Conservation (phyloP, 768 basidiomycete genomes). For the Gyrodon lividus region DNA sequence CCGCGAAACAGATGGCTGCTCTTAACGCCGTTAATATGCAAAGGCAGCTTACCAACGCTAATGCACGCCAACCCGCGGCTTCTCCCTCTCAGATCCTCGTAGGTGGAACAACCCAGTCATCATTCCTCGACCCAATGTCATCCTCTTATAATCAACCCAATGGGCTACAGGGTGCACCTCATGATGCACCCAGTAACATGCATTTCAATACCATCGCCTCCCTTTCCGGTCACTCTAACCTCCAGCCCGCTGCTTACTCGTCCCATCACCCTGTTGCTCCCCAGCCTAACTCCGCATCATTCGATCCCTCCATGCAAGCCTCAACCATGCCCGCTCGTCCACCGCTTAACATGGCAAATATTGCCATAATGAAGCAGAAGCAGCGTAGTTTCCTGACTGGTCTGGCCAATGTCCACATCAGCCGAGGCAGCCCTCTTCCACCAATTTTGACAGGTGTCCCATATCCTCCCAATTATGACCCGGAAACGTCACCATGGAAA, state of each 20-base stretch:
- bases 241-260: conserved; percentile 46
- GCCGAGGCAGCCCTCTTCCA: conserved; percentile 65
- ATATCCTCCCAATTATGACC: conserved; percentile 60
- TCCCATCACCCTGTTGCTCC: conserved; percentile 36
- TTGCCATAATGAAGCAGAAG: conserved; percentile 48
- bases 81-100: conserved; percentile 33
- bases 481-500: conserved; percentile 60
- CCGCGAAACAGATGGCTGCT: conserved; percentile 80
- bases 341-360: conserved; percentile 29
- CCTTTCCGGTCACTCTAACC: conserved; percentile 38
- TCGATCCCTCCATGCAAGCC: conserved; percentile 46
- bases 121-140: conserved; percentile 63
- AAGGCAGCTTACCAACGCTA: conserved; percentile 53
- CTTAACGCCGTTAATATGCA: conserved; percentile 56
- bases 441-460: conserved; percentile 67
- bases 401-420: conserved; percentile 59
- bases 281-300: conserved; percentile 35
- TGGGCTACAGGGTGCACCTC: conserved; percentile 40
- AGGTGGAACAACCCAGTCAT: conserved; percentile 64
- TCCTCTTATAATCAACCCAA: conserved; percentile 28
- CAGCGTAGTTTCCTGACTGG: conserved; percentile 58
- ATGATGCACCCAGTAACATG: conserved; percentile 39
- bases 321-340: conserved; percentile 38
- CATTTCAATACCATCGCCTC: conserved; percentile 38
- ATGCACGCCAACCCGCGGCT: conserved; percentile 45